Conservation (phyloP, 345 rosid species). For the Kernera saxatilis region DNA sequence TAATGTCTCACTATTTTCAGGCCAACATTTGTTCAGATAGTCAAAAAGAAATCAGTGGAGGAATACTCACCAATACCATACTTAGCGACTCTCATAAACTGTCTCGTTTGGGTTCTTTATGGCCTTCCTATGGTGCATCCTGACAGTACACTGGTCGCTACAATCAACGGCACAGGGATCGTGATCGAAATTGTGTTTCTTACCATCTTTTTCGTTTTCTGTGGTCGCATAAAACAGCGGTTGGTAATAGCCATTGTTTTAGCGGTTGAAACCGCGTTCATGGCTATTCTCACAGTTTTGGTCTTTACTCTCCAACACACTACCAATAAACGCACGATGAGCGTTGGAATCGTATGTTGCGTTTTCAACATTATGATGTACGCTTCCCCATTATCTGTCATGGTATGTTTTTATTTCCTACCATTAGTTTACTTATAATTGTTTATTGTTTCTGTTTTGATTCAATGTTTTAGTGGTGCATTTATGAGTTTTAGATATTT, state of each 20-base stretch:
- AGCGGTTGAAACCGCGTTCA: constrained; percentile 37
- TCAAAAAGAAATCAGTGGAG: constrained; percentile 70
- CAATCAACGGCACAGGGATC: constrained; percentile 68
- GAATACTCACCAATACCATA: constrained; percentile 74
- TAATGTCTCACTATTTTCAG: constrained; percentile 30
- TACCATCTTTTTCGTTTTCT: constrained; percentile 38
- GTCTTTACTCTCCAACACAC: constrained; percentile 47
- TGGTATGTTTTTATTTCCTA: constrained; percentile 40
- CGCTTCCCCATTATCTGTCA: constrained; percentile 72
- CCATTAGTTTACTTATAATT: not conserved
- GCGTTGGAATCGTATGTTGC: constrained; percentile 59
- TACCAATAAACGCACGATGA: constrained; percentile 36
- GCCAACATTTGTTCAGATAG: constrained; percentile 70
- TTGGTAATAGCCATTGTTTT: constrained; percentile 26
- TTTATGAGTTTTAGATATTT: not conserved
- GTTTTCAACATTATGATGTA: constrained; percentile 73
- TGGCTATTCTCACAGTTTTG: constrained; percentile 27
- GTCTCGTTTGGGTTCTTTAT: constrained; percentile 75
- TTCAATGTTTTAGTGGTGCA: not conserved
- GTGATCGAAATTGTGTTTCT: constrained; percentile 54
- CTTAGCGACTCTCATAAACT: constrained; percentile 71
- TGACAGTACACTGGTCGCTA: constrained; percentile 53
- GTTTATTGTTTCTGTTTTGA: not conserved
- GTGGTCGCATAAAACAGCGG: constrained; percentile 37
- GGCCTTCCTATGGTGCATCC: constrained; percentile 81